Evolutionary conservation across 257 asterid genomes (phyloP).

Genomic region (Haberlea rhodopensis): DNA sequence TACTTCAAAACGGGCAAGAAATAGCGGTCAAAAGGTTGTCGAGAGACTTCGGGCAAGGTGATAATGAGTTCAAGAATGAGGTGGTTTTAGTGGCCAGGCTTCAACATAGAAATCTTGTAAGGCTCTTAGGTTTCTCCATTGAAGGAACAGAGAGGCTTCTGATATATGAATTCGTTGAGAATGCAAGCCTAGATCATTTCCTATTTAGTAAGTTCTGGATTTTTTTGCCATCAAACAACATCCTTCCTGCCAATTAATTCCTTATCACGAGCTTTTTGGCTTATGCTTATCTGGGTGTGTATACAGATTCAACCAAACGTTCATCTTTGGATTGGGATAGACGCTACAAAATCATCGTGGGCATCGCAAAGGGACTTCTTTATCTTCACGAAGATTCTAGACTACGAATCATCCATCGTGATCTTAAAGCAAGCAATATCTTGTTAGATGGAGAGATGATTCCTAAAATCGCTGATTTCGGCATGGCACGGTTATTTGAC

Average conservation of each 20-base stretch:
- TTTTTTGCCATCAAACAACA: too few species aligned
- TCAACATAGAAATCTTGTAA: conserved; percentile 32
- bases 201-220: conserved; percentile 23
- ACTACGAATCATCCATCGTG: conserved; percentile 13
- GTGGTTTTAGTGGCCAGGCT: conserved; percentile 30
- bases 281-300: background rate
- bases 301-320: conserved; percentile 21
- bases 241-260: background rate
- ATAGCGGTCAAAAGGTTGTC: conserved; percentile 34
- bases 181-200: conserved; percentile 30
- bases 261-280: background rate
- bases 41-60: conserved; percentile 27
- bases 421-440: conserved; percentile 34
- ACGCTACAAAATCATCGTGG: conserved; percentile 34
- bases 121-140: conserved; percentile 31
- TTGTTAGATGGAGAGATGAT: conserved; percentile 30
- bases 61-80: conserved; percentile 31
- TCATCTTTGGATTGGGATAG: conserved; percentile 27
- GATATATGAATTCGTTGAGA: conserved; percentile 32
- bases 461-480: conserved; percentile 35
- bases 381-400: conserved; percentile 37
- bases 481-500: conserved; percentile 19
- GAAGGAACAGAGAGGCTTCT: conserved; percentile 35
- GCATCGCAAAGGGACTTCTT: conserved; percentile 30
- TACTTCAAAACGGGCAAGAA: conserved; percentile 11